Conservation (phyloP, 1,284 basidiomycete species). For the Ceratobasidium sp. region DNA sequence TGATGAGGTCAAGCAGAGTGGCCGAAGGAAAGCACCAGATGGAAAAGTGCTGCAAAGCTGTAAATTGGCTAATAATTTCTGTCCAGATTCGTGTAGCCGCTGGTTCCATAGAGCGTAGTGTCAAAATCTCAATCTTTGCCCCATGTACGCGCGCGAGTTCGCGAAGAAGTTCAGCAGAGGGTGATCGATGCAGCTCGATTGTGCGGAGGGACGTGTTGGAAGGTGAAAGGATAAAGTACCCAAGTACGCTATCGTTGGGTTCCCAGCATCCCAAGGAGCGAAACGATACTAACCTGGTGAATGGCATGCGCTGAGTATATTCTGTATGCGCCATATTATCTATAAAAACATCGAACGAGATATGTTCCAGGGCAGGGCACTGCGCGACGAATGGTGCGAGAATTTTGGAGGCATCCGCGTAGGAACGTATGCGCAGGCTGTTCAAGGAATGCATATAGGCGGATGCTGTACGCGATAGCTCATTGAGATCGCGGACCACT, state of each 20-base stretch:
- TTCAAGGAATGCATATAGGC: not conserved
- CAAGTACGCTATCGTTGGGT: conserved; percentile 8
- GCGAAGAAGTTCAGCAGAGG: conserved; percentile 4
- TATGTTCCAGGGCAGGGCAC: conserved; percentile 14
- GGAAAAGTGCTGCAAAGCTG: conserved; percentile 20
- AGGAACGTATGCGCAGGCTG: conserved; percentile 23
- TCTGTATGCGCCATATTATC: conserved; percentile 1
- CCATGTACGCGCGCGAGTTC: conserved; percentile 11
- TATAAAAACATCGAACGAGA: conserved; percentile 15
- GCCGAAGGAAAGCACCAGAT: conserved; percentile 25
- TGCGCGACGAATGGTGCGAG: not conserved
- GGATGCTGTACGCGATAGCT: not conserved
- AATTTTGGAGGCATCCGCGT: not conserved
- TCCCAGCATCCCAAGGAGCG: conserved; percentile 33
- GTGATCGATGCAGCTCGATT: conserved; percentile 29
- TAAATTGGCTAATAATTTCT: conserved; percentile 26
- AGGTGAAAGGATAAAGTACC: not conserved
- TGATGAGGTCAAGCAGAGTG: not conserved
- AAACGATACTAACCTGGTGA: conserved; percentile 21
- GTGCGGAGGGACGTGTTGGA: conserved; percentile 15
- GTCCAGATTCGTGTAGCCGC: conserved; percentile 12
- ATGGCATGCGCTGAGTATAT: not conserved
- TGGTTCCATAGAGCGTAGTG: conserved; percentile 35
- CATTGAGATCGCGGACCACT: conserved; percentile 2
- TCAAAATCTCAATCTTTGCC: conserved; percentile 24